Base-by-base conservation (phyloP, 192 early-diverging fungal species). In the Coemansia reversa region DNA sequence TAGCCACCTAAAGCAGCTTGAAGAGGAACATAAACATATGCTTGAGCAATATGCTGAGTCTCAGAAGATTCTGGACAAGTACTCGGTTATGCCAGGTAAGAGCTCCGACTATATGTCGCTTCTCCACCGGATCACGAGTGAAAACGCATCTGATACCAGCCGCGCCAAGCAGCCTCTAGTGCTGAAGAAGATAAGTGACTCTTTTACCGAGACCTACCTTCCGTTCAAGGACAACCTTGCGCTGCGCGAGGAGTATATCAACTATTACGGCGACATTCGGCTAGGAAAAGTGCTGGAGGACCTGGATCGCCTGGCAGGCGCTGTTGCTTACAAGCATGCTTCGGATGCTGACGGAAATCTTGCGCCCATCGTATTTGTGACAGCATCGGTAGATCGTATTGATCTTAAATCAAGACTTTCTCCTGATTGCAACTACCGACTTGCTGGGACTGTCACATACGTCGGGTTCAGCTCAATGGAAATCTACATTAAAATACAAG, bases 401-500 rank as follows among this genome's bases (percentile, higher is more conserved):
- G 93, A 95, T 23, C 70, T 97, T 51, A 70, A 90, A 33, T 62
- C 81, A 25, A 80, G 75, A 4, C 82, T 92, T 35, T 81, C 85
- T 6, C 68, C 86, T 8, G 84, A 88, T 60, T 50, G 77, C 48
- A 91, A 97, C 68, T 79, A 93, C 35, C 83, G 87, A n/a, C 75
- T 97, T 42, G 84, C 84, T 28, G 94, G 93, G 19, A 88, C 89
- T 62, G 93, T 94, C 25, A 91, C 90, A 1, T 92, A 87, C 67
- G 92, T 91, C 5, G 95, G 95, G 11, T 84, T 77, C 47, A 93
- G 91, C 61, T 93, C 91, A 23, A 92, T 97, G 92, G 95, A 95
- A 84, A 88, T 90, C 14, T 83, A 83, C 51, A 85, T 90, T 66
- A 85, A 87, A 64, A 76, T 87, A 59, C 90, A 92, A 55, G 69